These are phyloP conservation scores for Emergomyces pasteurianus DNA, from an alignment of 2,329 filamentous ascomycete species.

Conservation along the genomic window DNA sequence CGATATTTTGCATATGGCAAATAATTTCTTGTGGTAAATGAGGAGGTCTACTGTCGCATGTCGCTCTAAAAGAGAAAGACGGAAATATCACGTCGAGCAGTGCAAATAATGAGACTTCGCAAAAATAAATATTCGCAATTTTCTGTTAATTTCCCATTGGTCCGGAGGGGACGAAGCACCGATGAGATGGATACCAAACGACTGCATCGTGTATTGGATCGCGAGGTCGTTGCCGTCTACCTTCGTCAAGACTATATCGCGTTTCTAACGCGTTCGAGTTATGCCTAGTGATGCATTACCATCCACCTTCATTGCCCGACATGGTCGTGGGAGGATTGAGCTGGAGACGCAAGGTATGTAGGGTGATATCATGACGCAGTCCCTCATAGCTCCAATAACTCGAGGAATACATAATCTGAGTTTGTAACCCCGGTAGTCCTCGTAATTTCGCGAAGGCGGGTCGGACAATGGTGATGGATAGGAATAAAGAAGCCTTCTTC, in stretches of 20 bases:
- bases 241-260: not conserved
- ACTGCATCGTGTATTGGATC: not conserved
- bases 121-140: not conserved
- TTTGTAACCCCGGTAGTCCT: not conserved
- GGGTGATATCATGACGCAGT: not conserved
- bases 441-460: not conserved
- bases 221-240: not conserved
- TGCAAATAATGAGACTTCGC: not conserved
- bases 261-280: not conserved
- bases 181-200: not conserved
- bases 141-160: not conserved
- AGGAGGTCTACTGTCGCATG: not conserved
- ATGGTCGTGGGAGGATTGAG: not conserved
- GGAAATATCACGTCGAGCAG: not conserved
- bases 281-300: not conserved
- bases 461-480: not conserved
- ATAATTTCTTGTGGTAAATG: not conserved
- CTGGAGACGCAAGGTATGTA: not conserved
- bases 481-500: not conserved
- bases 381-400: not conserved
- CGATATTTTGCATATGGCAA: not conserved
- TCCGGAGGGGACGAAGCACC: not conserved
- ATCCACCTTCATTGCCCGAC: not conserved
- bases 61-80: not conserved
- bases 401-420: not conserved